These are phyloP conservation scores for Solanum neorickii DNA, from an alignment of 257 asterid species.

Conservation along the genomic window DNA sequence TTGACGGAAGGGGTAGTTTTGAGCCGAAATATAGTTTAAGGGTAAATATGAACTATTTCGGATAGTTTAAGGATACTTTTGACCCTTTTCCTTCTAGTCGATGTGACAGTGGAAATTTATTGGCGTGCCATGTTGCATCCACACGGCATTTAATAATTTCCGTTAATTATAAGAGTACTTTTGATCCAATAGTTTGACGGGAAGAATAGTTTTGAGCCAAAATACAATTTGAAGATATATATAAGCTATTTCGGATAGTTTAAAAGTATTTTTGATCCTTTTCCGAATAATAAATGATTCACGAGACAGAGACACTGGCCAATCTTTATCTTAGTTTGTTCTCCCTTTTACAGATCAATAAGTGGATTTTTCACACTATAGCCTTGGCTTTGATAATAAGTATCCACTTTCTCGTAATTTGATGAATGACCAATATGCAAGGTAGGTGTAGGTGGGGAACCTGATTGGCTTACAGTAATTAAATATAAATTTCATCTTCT, in stretches of 20 bases:
- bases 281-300: not conserved
- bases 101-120: no score
- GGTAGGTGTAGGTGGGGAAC: not conserved
- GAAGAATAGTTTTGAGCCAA: rapidly evolving
- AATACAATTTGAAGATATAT: no score
- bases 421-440: not conserved
- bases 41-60: no score
- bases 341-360: not conserved
- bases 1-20: rapidly evolving
- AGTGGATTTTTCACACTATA: not conserved
- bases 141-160: no score
- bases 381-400: not conserved
- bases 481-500: not conserved
- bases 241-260: no score
- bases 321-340: not conserved
- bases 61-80: no score
- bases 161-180: rapidly evolving
- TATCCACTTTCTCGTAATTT: not conserved
- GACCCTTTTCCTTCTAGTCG: no score
- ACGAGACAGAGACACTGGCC: not conserved
- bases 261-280: no score
- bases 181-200: no score
- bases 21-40: no score
- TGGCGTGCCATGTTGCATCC: no score
- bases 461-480: not conserved